Evolutionary conservation across 208 protist species (phyloP).

Genomic region (Strigomonas galati): DNA sequence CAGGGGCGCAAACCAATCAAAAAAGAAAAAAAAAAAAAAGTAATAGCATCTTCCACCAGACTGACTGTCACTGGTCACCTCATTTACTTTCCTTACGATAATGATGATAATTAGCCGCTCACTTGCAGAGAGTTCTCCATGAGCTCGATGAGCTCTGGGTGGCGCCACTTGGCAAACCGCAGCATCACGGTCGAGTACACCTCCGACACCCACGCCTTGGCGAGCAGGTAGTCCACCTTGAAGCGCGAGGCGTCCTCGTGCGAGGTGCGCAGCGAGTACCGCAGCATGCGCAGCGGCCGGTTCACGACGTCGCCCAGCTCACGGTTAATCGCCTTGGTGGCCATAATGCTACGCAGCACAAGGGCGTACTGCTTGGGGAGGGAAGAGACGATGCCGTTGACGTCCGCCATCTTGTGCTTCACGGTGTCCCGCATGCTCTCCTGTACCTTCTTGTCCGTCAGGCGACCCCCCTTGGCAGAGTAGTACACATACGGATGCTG

Average conservation of each 20-base stretch:
- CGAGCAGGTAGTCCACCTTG: conserved; percentile 31
- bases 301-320: conserved; percentile 73
- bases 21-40: not conserved
- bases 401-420: conserved; percentile 68
- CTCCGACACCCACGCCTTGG: conserved; percentile 58
- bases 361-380: conserved; percentile 86
- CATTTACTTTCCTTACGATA: too few relatives aligned
- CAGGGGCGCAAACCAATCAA: not conserved
- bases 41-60: too few relatives aligned
- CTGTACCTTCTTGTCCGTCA: conserved; percentile 35
- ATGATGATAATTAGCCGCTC: conserved; percentile 27
- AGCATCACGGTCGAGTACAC: conserved; percentile 48
- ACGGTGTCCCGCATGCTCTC: conserved; percentile 68
- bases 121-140: conserved; percentile 47
- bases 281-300: conserved; percentile 72
- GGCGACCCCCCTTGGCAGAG: conserved; percentile 19
- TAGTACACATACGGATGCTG: conserved; percentile 81
- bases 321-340: conserved; percentile 81
- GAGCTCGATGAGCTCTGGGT: conserved; percentile 54
- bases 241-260: conserved; percentile 32
- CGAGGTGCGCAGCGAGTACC: conserved; percentile 62
- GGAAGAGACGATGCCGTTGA: conserved; percentile 72
- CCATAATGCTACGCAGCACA: conserved; percentile 87
- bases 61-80: too few relatives aligned
- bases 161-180: conserved; percentile 41